Conservation (phyloP, 2,329 filamentous ascomycete genomes). For the Fusarium mundagurra region DNA sequence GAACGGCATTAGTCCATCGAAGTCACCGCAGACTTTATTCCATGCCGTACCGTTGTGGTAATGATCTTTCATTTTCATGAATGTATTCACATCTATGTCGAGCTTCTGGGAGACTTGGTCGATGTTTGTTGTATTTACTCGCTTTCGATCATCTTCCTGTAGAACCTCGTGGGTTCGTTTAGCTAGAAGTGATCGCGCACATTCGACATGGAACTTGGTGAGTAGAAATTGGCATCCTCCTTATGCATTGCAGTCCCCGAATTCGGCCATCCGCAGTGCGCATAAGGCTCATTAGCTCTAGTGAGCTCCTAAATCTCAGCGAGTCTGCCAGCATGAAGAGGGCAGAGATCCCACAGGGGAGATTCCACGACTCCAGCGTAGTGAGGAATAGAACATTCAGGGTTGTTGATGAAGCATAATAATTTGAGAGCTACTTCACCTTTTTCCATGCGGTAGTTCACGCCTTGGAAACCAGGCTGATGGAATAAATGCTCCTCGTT, state of each 20-base stretch:
- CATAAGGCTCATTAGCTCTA: neutral
- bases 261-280: too few relatives aligned
- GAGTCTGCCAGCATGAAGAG: neutral
- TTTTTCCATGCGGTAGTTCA: neutral
- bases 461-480: neutral
- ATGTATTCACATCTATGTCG: fast-evolving
- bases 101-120: fast-evolving
- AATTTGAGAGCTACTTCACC: neutral
- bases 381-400: neutral
- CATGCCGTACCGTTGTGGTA: fast-evolving
- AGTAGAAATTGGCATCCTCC: neutral
- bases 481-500: neutral
- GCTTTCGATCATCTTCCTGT: neutral
- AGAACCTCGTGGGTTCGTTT: neutral
- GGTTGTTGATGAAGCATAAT: neutral
- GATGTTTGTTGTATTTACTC: fast-evolving
- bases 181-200: neutral
- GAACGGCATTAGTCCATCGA: fast-evolving
- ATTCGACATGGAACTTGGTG: neutral
- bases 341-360: neutral
- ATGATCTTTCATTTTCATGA: neutral
- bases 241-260: neutral
- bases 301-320: neutral
- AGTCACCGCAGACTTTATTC: neutral
- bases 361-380: neutral